Evolutionary conservation across 768 basidiomycete genomes (phyloP), one percentile per base, ranked within the genome.

Genomic region (Crucibulum laeve): DNA sequence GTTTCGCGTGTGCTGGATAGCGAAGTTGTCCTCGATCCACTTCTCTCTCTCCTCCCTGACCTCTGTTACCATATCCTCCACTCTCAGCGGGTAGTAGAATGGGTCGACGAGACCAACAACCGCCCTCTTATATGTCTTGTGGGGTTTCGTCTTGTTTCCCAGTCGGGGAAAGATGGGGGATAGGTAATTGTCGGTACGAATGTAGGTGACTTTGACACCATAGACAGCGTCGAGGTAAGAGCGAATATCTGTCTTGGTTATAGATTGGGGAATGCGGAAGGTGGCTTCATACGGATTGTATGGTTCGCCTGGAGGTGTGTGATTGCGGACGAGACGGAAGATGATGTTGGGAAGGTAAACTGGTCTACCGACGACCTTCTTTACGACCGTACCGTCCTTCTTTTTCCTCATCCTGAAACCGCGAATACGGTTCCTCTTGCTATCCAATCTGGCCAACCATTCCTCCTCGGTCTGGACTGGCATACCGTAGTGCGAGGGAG

Each of bases 231-330:
- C 66, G 37, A 97, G 78, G 59, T 95, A 92, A 0, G 87, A 85
- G 30, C 91, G 84, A 26, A 97, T 69, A 66, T 97, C 93, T 44
- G 86, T 89, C 67, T 97, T 97, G 33, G 92, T 96, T 64, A 94
- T 73, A 33, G 81, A 85, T 49, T 80, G 79, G n/a, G 91, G 87
- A 30, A 95, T 74, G 43, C 91, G 88, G 70, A 97, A 95, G 2
- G 93, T 97, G 6, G 92, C 93, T 62, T 92, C 86, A 69, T 86
- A 92, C 1, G 93, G 92, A 49, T 97, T 94, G 72, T 97, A 97
- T 1, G 91, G 73, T 52, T 87, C 69, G 0, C 85, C 88, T 2
- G 67, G 63, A 0, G 76, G 81, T 0, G 91, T 92, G 52, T 84
- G 67, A 61, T 97, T 97, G 18, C 89, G 81, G 34, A 94, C 81